These are phyloP conservation scores for Fraxinus albicans DNA, from an alignment of 305 asterid genomes.

Conservation along the genomic window DNA sequence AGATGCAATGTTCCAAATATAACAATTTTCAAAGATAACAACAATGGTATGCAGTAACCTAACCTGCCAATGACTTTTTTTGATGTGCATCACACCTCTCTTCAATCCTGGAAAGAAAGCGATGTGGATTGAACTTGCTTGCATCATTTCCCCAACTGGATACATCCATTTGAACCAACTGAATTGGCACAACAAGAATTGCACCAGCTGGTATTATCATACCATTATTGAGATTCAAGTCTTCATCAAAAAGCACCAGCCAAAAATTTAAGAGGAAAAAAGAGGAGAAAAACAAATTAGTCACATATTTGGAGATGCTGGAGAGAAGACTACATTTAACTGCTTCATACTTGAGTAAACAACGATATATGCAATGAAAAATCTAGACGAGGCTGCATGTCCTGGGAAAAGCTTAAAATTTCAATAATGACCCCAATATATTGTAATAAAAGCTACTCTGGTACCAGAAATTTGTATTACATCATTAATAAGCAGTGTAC, in stretches of 20 bases:
- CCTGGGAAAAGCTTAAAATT: background rate
- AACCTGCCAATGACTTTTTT: constrained; percentile 29
- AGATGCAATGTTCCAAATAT: constrained; percentile 3
- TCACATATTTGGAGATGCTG: background rate
- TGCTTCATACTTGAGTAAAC: background rate
- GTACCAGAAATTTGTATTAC: background rate
- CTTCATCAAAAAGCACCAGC: constrained; percentile 29
- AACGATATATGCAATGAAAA: background rate
- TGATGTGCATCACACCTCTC: constrained; percentile 22
- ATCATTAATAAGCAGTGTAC: background rate
- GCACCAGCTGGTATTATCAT: constrained; percentile 47
- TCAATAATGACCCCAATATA: background rate
- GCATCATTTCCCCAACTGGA: constrained; percentile 50
- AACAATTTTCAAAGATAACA: background rate
- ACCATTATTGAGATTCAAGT: constrained; percentile 37
- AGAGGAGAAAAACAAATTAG: constrained; percentile 25
- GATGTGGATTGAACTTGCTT: constrained; percentile 38
- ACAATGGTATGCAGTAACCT: background rate
- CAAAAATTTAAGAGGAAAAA: background rate
- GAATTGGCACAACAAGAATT: constrained; percentile 43
- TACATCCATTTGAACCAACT: constrained; percentile 39
- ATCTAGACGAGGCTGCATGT: background rate
- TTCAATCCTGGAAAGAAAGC: constrained; percentile 38
- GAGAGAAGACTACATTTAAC: background rate
- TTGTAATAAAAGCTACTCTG: background rate